These are phyloP conservation scores for Microsporum audouinii DNA, from an alignment of 2,329 filamentous ascomycete species.

Conservation along the genomic window DNA sequence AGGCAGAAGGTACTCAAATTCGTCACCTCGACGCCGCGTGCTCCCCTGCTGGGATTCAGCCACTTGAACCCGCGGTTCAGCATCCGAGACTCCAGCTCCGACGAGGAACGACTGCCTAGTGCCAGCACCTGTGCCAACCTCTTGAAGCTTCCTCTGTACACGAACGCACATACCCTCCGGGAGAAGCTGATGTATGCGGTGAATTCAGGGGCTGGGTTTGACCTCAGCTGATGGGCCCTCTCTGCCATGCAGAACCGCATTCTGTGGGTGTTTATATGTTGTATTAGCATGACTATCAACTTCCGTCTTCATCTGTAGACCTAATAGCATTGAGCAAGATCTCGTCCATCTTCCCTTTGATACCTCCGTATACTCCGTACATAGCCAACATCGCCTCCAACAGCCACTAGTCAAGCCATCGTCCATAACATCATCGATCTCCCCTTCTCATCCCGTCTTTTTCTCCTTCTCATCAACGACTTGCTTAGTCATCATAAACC, in stretches of 20 bases:
- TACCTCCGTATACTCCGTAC: too few relatives aligned
- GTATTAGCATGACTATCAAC: too few relatives aligned
- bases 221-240: conserved; percentile 40
- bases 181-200: conserved; percentile 83
- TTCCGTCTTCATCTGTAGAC: too few relatives aligned
- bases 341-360: background rate
- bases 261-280: too few relatives aligned
- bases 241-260: background rate
- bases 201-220: conserved; percentile 83
- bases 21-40: conserved; percentile 83
- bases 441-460: background rate
- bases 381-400: background rate
- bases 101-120: conserved; percentile 71
- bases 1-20: conserved; percentile 84
- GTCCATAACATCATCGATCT: background rate
- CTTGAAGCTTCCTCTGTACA: conserved; percentile 80
- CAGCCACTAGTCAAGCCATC: background rate
- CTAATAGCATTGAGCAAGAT: background rate
- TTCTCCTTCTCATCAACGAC: background rate
- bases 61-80: conserved; percentile 77
- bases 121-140: conserved; percentile 95
- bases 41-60: conserved; percentile 77
- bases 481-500: background rate
- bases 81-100: conserved; percentile 70
- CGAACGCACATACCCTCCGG: conserved; percentile 51